Percentiles rank a stretch among this genome's conserved stretches.
These are phyloP conservation scores for Marchantia polymorpha DNA, from an alignment of 225 moss, liverwort and hornwort species.

Conservation along the genomic window DNA sequence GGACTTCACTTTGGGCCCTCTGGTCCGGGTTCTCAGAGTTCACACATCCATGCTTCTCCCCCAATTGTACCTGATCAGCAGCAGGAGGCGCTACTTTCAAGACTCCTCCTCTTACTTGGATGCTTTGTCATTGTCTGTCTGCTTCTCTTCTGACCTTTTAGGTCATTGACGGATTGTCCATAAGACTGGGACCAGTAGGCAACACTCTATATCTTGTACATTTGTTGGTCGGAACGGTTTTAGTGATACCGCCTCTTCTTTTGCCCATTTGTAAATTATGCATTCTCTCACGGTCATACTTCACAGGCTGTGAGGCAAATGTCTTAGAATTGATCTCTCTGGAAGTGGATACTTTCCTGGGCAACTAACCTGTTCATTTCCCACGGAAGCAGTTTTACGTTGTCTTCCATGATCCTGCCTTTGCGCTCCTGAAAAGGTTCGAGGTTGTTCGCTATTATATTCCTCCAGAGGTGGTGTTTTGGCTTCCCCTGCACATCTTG, in stretches of 20 bases:
- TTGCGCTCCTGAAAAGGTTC: constrained; percentile 1
- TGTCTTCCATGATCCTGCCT: neutral
- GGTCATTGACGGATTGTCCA: constrained; percentile 10
- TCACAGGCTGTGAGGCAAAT: constrained; percentile 4
- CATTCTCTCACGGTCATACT: constrained; percentile 15
- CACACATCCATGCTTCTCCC: constrained; percentile 74
- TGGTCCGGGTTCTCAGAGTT: constrained; percentile 56
- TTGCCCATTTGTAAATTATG: constrained; percentile 26
- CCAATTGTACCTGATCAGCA: constrained; percentile 87
- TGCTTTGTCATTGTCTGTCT: constrained; percentile 89
- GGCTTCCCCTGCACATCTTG: neutral
- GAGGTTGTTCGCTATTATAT: constrained; percentile 8
- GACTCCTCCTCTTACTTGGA: constrained; percentile 77
- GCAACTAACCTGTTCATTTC: neutral
- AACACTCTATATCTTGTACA: constrained; percentile 24
- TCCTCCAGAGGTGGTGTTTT: constrained; percentile 13
- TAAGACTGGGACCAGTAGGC: constrained; percentile 2
- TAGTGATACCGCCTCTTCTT: constrained; percentile 12
- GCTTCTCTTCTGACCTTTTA: constrained; percentile 67
- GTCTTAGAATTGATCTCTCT: neutral
- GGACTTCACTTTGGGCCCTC: constrained; percentile 77
- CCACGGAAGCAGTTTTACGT: constrained; percentile 11
- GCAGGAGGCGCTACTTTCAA: constrained; percentile 91
- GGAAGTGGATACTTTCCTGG: neutral
- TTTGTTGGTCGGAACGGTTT: constrained; percentile 11